These are phyloP conservation scores for Nicotiana attenuata DNA, from an alignment of 257 asterid species.

Conservation along the genomic window DNA sequence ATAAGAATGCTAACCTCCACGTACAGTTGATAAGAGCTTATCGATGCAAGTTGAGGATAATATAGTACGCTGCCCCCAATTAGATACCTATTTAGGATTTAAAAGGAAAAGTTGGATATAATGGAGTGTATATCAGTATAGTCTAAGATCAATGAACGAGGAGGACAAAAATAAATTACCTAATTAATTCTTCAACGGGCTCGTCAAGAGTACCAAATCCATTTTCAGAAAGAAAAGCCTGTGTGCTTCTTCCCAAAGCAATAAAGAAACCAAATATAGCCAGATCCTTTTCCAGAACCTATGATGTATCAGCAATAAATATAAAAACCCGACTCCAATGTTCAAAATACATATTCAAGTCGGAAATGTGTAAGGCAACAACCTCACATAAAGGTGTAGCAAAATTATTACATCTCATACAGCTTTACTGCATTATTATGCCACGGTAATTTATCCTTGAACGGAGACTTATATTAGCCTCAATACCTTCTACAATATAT, in stretches of 20 bases:
- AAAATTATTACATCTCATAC: not conserved
- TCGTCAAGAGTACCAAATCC: slow-evolving; percentile 60
- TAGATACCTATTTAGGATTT: slow-evolving; percentile 58
- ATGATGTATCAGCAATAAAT: slow-evolving; percentile 17
- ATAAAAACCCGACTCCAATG: not conserved
- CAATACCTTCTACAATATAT: not conserved
- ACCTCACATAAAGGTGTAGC: not conserved
- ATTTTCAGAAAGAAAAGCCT: slow-evolving; percentile 62
- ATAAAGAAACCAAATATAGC: slow-evolving; percentile 97
- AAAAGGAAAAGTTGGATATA: not conserved
- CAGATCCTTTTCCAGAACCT: slow-evolving; percentile 92
- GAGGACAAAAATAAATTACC: slow-evolving; percentile 39
- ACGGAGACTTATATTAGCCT: not conserved
- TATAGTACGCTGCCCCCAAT: slow-evolving; percentile 92
- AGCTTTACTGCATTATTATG: not conserved
- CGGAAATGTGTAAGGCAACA: not conserved
- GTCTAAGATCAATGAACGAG: not conserved
- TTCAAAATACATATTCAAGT: not conserved
- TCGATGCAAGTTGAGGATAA: slow-evolving; percentile 95
- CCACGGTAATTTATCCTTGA: not conserved
- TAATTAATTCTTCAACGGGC: slow-evolving; percentile 64
- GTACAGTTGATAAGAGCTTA: slow-evolving; percentile 97
- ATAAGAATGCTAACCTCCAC: slow-evolving; percentile 84
- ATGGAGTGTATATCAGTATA: not conserved
- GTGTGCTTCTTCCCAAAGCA: slow-evolving; percentile 90